phyloP scores from a whole-genome alignment of 2,329 filamentous ascomycete species.

The Phoma sp. region DNA sequence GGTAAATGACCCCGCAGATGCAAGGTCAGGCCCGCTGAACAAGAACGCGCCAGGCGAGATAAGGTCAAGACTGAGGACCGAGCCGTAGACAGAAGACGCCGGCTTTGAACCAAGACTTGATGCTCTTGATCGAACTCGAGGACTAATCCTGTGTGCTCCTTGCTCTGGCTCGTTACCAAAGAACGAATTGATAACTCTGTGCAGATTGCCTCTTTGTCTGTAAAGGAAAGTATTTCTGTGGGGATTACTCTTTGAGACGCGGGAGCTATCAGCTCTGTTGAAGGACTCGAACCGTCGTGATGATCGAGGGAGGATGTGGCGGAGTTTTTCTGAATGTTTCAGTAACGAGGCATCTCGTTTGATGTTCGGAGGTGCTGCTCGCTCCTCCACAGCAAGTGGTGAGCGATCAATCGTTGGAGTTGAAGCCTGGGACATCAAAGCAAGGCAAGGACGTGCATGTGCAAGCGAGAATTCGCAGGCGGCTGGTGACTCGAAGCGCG shows the following conservation, averaged over 20 bases:
- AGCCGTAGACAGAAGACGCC: slow-evolving; percentile 26
- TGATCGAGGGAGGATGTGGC: slow-evolving; percentile 30
- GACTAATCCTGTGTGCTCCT: slow-evolving; percentile 4
- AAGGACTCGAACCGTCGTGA: slow-evolving; percentile 9
- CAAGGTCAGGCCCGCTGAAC: slow-evolving; percentile 43
- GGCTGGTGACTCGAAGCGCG: slow-evolving; percentile 25
- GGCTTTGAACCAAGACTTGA: slow-evolving; percentile 30
- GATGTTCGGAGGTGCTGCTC: background rate
- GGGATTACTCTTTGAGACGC: slow-evolving; percentile 21
- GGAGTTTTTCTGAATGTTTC: slow-evolving; percentile 32
- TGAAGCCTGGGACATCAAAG: slow-evolving; percentile 16
- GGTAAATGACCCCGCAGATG: slow-evolving; percentile 31
- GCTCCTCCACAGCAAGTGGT: slow-evolving; percentile 1
- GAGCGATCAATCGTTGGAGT: background rate
- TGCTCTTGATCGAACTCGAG: slow-evolving; percentile 22
- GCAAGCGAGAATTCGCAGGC: slow-evolving; percentile 21
- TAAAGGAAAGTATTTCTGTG: slow-evolving; percentile 16
- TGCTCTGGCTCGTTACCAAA: slow-evolving; percentile 25
- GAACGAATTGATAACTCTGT: slow-evolving; percentile 36
- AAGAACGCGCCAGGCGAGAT: slow-evolving; percentile 40
- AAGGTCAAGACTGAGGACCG: slow-evolving; percentile 39
- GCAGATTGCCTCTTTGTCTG: slow-evolving; percentile 30
- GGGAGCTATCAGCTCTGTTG: slow-evolving; percentile 6
- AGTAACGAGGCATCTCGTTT: background rate
- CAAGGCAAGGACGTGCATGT: slow-evolving; percentile 7